Conservation (phyloP, 805 yeast genomes). For the Brettanomyces nanus region DNA sequence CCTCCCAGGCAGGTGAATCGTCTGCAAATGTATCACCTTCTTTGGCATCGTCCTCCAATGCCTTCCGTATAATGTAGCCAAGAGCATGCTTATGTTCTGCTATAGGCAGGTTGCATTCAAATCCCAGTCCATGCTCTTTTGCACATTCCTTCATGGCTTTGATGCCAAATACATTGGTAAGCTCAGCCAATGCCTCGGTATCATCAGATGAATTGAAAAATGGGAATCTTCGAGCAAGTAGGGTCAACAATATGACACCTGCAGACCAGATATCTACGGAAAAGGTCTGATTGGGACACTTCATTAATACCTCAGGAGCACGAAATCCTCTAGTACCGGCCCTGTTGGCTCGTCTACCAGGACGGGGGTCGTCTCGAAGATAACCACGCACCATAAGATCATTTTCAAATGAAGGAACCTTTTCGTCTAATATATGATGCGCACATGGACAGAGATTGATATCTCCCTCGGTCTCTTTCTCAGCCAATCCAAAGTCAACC, state of each 20-base stretch:
- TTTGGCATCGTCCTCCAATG: slow-evolving; percentile 35
- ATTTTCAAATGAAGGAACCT: slow-evolving; percentile 27
- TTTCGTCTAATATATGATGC: slow-evolving; percentile 27
- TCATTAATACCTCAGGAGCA: slow-evolving; percentile 87
- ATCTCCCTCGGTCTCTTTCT: slow-evolving; percentile 35
- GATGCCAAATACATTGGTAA: slow-evolving; percentile 73
- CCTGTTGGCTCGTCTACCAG: slow-evolving; percentile 88
- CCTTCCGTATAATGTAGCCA: slow-evolving; percentile 34
- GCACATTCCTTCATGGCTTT: slow-evolving; percentile 70
- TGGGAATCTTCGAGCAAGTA: slow-evolving; percentile 77
- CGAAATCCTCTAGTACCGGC: slow-evolving; percentile 96
- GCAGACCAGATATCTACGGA: slow-evolving; percentile 90
- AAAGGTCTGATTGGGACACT: slow-evolving; percentile 75
- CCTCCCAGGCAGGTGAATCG: slow-evolving; percentile 66
- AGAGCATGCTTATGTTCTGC: slow-evolving; percentile 35
- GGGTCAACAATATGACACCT: slow-evolving; percentile 77
- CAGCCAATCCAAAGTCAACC: slow-evolving; percentile 92
- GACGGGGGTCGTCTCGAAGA: slow-evolving; percentile 79
- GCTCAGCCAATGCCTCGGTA: slow-evolving; percentile 80
- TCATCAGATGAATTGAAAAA: slow-evolving; percentile 93
- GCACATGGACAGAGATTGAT: slow-evolving; percentile 49
- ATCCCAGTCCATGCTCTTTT: slow-evolving; percentile 77
- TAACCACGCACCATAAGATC: slow-evolving; percentile 49
- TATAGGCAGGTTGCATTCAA: slow-evolving; percentile 57
- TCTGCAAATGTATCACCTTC: slow-evolving; percentile 56